Evolutionary conservation across 257 asterid genomes (phyloP), one percentile per base, ranked within the genome.

Genomic region (Catharanthus roseus): DNA sequence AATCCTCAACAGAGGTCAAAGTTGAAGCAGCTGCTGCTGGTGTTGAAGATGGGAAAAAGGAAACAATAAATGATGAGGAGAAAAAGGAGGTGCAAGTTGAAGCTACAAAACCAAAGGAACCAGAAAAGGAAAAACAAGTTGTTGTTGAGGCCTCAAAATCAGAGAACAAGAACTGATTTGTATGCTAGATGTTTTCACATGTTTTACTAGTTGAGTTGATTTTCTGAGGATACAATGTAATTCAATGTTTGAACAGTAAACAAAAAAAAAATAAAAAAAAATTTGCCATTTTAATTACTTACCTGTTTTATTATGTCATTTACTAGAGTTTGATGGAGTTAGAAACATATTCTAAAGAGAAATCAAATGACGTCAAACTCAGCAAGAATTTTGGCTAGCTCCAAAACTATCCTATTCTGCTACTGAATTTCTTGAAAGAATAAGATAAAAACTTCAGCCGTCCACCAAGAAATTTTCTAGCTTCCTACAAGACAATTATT

Each of bases 171-270:
- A 71, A 55, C n/a, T 16, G 33, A 57, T n/a, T 34, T 4, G 50
- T 28, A 19, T 26, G 38, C 47, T 39, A 45, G 53, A 44, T 33
- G 53, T 23, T 10, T 31, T 38, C 3, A 54, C 9, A 38, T 71
- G 64, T 65, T 70, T 69, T 50, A 62, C 70, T 55, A 66, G 66
- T 38, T n/a, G n/a, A n/a, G n/a, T 34, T 75, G 39, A 19, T 5
- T 65, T 65, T 67, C 26, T n/a, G 33, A 80, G 77, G 81, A 79
- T 72, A 77, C 75, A 67, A n/a, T 82, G 70, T 61, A 75, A 77
- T 70, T 57, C 73, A 77, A 70, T 57, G 58, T 51, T 26, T 33
- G 44, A 15, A 11, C 33, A 44, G 63, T 28, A 58, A 34, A 36
- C 2, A 63, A 24, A 0, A 44, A 3, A 41, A n/a, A n/a, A n/a